Base-by-base conservation (phyloP, 768 basidiomycete species). In the Suillus alpinus region DNA sequence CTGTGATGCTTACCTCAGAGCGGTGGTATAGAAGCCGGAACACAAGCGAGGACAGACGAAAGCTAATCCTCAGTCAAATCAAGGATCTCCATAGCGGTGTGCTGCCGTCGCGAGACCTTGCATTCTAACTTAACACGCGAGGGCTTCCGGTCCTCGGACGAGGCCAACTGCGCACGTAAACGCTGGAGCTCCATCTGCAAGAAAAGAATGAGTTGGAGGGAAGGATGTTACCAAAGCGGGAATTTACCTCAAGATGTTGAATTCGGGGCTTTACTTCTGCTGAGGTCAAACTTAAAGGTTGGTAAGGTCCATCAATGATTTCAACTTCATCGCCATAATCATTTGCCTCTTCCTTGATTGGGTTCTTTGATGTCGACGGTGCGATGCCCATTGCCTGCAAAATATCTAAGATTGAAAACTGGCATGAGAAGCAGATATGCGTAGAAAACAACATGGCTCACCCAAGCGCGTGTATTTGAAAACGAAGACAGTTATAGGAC, bases 301-400 rank as follows among this genome's bases (percentile, higher is more conserved):
- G 32, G 31, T 7, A 29, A 36, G 56, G 56, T 12, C 49, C 49
- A 1, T 50, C 49, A 3, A 31, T 6, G 16, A 50, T 50, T n/a
- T 50, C 49, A 10, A 50, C 6, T 18, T 50, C 49, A 50, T 50
- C 49, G 8, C 2, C 29, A 31, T 50, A 5, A 9, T 50, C 18
- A 50, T 31, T 50, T 10, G 29, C 49, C 9, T 31, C 46, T 16
- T 18, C 29, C n/a, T 51, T 57, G 58, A 29, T 62, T 43, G 59
- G 57, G 36, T 39, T 56, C 43, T n/a, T 32, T 16, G 13, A 50
- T 51, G 16, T 57, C 4, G 31, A 34, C 6, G 59, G 66, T 18
- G 50, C 66, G n/a, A 71, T 61, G 6, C 63, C 66, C 47, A 64
- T 63, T 12, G 67, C 68, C 43, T 64, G 65, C 4, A 70, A 58